Conservation (phyloP, 2,329 filamentous ascomycete species). For the Alternaria sp. region DNA sequence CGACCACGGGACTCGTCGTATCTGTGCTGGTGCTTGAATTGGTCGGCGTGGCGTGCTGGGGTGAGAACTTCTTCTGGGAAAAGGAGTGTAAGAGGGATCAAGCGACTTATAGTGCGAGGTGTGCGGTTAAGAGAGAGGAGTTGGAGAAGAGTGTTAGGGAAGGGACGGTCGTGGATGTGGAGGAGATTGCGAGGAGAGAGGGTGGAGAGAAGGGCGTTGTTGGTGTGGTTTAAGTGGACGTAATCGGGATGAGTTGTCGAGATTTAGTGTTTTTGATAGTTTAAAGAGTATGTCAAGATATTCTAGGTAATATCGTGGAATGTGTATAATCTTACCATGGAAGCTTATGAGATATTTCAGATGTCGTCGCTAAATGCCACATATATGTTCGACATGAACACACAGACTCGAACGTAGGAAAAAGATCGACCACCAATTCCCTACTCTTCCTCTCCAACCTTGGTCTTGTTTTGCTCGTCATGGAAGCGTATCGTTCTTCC, state of each 20-base stretch:
- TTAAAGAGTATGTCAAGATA: not conserved
- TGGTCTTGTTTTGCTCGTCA: slow-evolving; percentile 23
- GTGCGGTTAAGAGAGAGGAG: slow-evolving; percentile 38
- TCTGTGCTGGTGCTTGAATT: slow-evolving; percentile 46
- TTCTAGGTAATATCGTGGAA: not conserved
- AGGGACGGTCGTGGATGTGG: slow-evolving; percentile 41
- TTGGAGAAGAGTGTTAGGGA: slow-evolving; percentile 38
- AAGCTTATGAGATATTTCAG: not conserved
- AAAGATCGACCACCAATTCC: not conserved
- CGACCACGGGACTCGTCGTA: slow-evolving; percentile 48
- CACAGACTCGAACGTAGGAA: not conserved
- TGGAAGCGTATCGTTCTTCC: slow-evolving; percentile 39
- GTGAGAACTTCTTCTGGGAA: slow-evolving; percentile 38
- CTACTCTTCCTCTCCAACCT: not conserved
- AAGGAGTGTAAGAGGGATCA: slow-evolving; percentile 26
- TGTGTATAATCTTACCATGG: not conserved
- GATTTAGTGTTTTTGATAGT: not conserved
- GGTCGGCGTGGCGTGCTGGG: slow-evolving; percentile 38
- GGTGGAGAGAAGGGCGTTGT: slow-evolving; percentile 32
- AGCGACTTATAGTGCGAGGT: slow-evolving; percentile 42
- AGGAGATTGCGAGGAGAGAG: slow-evolving; percentile 43
- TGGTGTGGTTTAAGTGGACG: not conserved
- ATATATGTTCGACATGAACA: not conserved
- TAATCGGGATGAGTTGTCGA: too few species aligned
- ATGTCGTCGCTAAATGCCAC: not conserved